phyloP scores from a whole-genome alignment of 495 filamentous ascomycete genomes.

The Podospora conica region DNA sequence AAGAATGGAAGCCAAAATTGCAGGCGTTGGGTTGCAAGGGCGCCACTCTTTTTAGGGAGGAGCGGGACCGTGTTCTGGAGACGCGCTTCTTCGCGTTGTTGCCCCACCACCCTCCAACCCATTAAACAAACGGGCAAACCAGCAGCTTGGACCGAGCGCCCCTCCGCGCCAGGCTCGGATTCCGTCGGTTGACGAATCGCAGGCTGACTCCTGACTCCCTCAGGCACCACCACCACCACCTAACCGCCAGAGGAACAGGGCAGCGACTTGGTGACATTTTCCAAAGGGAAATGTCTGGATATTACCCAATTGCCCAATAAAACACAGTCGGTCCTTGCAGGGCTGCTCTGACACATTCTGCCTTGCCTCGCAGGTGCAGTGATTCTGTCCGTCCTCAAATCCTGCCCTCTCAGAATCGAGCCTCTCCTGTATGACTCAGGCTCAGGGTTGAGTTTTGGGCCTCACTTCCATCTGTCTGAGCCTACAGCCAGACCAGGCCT shows the following conservation, averaged over 20 bases:
- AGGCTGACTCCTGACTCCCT: neutral
- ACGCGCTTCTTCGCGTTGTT: constrained; percentile 16
- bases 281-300: neutral
- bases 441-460: neutral
- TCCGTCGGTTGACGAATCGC: constrained; percentile 5
- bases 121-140: constrained; percentile 16
- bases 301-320: neutral
- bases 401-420: neutral
- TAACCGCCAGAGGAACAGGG: neutral
- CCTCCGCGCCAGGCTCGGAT: neutral
- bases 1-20: neutral
- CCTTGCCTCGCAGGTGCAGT: neutral
- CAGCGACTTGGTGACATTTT: neutral
- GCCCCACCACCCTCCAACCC: constrained; percentile 9
- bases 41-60: constrained; percentile 13
- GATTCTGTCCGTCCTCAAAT: neutral
- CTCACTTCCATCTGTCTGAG: neutral
- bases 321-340: neutral
- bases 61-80: constrained; percentile 10
- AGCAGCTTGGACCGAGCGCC: neutral
- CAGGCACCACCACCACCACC: neutral
- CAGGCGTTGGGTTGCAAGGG: constrained; percentile 11
- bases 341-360: neutral
- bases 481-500: neutral
- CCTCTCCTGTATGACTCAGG: constrained; percentile 2